Evolutionary conservation across 1,284 basidiomycete species (phyloP).

Genomic region (Anthracocystis panici-leucophaei): DNA sequence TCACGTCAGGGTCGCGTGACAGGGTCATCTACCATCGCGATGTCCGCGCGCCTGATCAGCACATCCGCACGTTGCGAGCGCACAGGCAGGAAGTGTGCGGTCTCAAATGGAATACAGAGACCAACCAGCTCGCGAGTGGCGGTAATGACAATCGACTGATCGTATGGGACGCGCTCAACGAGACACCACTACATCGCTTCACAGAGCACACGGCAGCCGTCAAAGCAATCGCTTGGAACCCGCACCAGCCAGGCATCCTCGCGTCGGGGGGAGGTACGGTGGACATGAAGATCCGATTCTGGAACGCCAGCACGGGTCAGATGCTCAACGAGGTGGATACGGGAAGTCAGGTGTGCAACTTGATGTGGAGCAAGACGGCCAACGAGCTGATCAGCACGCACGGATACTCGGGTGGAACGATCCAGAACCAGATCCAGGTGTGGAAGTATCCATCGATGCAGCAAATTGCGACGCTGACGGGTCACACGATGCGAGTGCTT

Average conservation of each 20-base stretch:
- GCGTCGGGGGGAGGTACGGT: slow-evolving; percentile 98
- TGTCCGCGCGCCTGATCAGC: slow-evolving; percentile 79
- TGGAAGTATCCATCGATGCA: slow-evolving; percentile 88
- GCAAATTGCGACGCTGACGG: slow-evolving; percentile 86
- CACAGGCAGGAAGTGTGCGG: slow-evolving; percentile 98
- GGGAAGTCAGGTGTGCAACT: slow-evolving; percentile 82
- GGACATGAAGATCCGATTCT: slow-evolving; percentile 94
- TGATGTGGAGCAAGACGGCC: slow-evolving; percentile 91
- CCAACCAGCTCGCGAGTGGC: slow-evolving; percentile 87
- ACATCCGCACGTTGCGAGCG: slow-evolving; percentile 81
- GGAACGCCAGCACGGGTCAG: slow-evolving; percentile 90
- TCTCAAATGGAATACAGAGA: slow-evolving; percentile 86
- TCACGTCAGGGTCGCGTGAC: slow-evolving; percentile 92
- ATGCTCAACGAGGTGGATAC: slow-evolving; percentile 74
- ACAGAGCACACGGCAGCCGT: slow-evolving; percentile 96
- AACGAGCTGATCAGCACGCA: slow-evolving; percentile 98
- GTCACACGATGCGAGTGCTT: slow-evolving; percentile 87
- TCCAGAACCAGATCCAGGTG: slow-evolving; percentile 97
- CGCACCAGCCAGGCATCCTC: slow-evolving; percentile 88
- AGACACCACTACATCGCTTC: slow-evolving; percentile 86
- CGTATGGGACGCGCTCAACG: slow-evolving; percentile 82
- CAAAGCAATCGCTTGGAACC: slow-evolving; percentile 98
- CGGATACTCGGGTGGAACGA: slow-evolving; percentile 90
- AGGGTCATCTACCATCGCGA: slow-evolving; percentile 91
- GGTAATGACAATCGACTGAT: slow-evolving; percentile 99